Base-by-base conservation (phyloP, 495 filamentous ascomycete genomes). In the Lasiosphaeriaceae sp. region DNA sequence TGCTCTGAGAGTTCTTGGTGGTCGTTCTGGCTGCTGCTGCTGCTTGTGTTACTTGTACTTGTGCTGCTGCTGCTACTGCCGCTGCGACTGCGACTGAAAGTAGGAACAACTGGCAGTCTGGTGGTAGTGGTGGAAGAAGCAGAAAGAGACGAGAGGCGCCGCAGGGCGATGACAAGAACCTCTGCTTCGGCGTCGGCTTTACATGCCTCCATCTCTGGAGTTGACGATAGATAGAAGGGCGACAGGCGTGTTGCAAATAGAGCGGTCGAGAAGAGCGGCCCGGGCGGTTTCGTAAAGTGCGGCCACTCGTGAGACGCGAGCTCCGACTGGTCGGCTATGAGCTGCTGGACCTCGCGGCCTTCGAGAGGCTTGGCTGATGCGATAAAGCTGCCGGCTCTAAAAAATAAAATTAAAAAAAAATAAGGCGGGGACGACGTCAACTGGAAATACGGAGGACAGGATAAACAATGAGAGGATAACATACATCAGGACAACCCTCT, bases 321-420 rank as follows among this genome's bases (percentile, higher is more conserved):
- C 12, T 52, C 22, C 4, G 22, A 19, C 14, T 52, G 37, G n/a
- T 55, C 56, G 44, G 22, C 34, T 2, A 31, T 4, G 35, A 23
- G 47, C 16, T 47, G 48, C 14, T 46, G 8, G 16, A 50, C 5
- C 5, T 45, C 46, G 47, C 37, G 34, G 17, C 14, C 6, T 1
- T 48, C 39, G 4, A 45, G 8, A 1, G 37, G 47, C 21, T 58
- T 60, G 29, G 59, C 52, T 2, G 61, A 57, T 11, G 64, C 51
- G 37, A 66, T 59, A 53, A 56, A 66, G 21, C 55, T 61, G 1
- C 61, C 64, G 14, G 55, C 50, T n/a, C 62, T 65, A n/a, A n/a
- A n/a, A n/a, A n/a, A n/a, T n/a, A n/a, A n/a, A n/a, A n/a, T n/a
- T n/a, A n/a, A n/a, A n/a, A n/a, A n/a, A n/a, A n/a, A n/a, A n/a